These are phyloP conservation scores for Piloderma croceum DNA, from an alignment of 768 basidiomycete genomes.

Conservation along the genomic window DNA sequence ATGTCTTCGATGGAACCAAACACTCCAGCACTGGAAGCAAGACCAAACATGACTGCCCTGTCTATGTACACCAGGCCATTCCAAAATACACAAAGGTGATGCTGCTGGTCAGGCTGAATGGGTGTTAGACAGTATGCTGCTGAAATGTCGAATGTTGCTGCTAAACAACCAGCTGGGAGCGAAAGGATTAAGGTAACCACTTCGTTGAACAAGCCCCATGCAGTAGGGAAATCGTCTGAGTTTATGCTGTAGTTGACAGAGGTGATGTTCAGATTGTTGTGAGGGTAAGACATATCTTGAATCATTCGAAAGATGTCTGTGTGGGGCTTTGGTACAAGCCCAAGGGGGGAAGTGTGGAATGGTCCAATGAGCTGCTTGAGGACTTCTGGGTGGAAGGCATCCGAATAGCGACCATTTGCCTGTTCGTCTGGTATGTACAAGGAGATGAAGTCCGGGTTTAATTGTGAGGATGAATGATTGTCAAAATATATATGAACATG, in stretches of 20 bases:
- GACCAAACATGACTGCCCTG: constrained; percentile 26
- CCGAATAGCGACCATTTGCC: constrained; percentile 26
- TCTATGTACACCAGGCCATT: constrained; percentile 29
- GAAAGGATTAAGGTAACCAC: too few relatives aligned
- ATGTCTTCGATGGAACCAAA: constrained; percentile 32
- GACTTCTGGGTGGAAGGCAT: constrained; percentile 19
- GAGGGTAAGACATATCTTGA: constrained; percentile 30
- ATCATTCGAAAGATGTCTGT: constrained; percentile 23
- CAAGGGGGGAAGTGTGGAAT: constrained; percentile 36
- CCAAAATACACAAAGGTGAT: constrained; percentile 27
- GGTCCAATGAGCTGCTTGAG: constrained; percentile 33
- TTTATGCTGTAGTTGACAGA: constrained; percentile 30
- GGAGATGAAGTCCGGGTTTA: constrained; percentile 26
- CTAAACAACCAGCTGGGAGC: too few relatives aligned
- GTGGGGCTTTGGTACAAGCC: constrained; percentile 31
- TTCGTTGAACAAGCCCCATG: constrained; percentile 40
- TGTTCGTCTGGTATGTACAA: constrained; percentile 29
- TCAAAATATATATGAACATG: constrained; percentile 20
- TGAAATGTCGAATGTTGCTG: too few relatives aligned
- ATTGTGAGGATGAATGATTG: constrained; percentile 28
- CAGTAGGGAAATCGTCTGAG: constrained; percentile 24
- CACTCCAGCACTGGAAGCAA: constrained; percentile 28
- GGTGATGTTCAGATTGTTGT: constrained; percentile 14
- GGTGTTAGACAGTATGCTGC: too few relatives aligned
- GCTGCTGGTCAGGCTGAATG: too few relatives aligned